Conservation (phyloP, 108 stramenopile genomes). For the Aurantiochytrium sp. region DNA sequence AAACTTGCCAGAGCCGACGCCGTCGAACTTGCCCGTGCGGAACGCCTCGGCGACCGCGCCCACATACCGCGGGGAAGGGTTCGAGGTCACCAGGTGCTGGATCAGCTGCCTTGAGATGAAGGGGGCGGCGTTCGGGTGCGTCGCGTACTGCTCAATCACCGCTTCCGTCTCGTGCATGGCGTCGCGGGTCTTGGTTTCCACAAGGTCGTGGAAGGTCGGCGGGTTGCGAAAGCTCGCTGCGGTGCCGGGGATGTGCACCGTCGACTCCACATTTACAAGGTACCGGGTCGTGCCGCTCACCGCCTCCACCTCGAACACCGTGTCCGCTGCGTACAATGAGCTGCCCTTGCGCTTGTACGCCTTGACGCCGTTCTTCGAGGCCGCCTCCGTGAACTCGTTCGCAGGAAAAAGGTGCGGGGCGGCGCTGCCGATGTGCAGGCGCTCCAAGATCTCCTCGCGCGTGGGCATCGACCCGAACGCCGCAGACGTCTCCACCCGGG, state of each 20-base stretch:
- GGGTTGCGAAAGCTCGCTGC: not conserved
- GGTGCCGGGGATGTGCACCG: not conserved
- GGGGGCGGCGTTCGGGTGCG: slow-evolving; percentile 58
- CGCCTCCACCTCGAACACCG: slow-evolving; percentile 44
- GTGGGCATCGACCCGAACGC: not conserved
- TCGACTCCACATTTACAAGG: slow-evolving; percentile 6
- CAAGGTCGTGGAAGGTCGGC: slow-evolving; percentile 23
- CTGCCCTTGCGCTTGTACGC: too few relatives aligned
- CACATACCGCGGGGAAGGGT: slow-evolving; percentile 64
- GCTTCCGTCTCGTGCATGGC: slow-evolving; percentile 61
- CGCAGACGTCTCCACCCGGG: not conserved
- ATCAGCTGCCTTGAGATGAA: slow-evolving; percentile 62
- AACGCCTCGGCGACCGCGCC: slow-evolving; percentile 55
- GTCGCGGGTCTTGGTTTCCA: slow-evolving; percentile 44
- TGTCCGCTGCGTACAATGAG: not conserved
- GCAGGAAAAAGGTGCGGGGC: too few relatives aligned
- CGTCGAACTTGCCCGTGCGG: not conserved
- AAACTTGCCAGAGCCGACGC: slow-evolving; percentile 55
- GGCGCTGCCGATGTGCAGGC: too few relatives aligned
- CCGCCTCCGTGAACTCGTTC: too few relatives aligned
- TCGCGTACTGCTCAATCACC: slow-evolving; percentile 61
- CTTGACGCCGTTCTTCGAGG: too few relatives aligned
- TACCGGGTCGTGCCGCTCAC: slow-evolving; percentile 28
- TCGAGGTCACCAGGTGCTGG: slow-evolving; percentile 64
- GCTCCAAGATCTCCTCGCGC: too few relatives aligned